Evolutionary conservation across 2,329 filamentous ascomycete genomes (phyloP).

Genomic region (Septoria linicola): DNA sequence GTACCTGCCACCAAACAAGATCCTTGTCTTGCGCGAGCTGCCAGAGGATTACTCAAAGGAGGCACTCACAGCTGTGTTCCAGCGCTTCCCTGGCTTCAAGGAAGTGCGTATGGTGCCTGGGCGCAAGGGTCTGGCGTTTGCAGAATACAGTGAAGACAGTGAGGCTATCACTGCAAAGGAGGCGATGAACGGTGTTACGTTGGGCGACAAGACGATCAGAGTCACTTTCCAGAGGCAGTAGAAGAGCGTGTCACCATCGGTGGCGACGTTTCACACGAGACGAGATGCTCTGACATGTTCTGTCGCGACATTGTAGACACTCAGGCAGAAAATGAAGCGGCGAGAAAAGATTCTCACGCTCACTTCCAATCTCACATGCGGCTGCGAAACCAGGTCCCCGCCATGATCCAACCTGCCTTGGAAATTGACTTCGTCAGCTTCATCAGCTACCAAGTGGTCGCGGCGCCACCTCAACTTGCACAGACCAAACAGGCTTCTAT

Average conservation of each 20-base stretch:
- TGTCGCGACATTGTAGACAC: too few relatives aligned
- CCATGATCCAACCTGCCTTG: too few relatives aligned
- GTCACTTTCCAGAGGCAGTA: conserved; percentile 94
- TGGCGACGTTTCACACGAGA: not conserved
- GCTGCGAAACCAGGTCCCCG: too few relatives aligned
- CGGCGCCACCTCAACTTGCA: too few relatives aligned
- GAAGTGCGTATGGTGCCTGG: conserved; percentile 89
- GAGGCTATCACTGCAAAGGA: conserved; percentile 93
- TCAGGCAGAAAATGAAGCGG: too few relatives aligned
- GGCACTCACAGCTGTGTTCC: conserved; percentile 75
- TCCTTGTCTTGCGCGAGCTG: conserved; percentile 88
- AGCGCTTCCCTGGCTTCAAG: conserved; percentile 87
- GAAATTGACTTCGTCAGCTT: too few relatives aligned
- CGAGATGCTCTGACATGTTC: too few relatives aligned
- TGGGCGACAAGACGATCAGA: conserved; percentile 80
- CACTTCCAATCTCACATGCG: too few relatives aligned
- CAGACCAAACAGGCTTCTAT: too few relatives aligned
- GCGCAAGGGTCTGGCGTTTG: conserved; percentile 85
- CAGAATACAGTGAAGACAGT: conserved; percentile 89
- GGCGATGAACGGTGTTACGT: conserved; percentile 78
- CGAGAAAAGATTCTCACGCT: too few relatives aligned
- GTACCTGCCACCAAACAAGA: conserved; percentile 96
- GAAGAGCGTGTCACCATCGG: not conserved
- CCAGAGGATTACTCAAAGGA: conserved; percentile 85
- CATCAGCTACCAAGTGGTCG: too few relatives aligned